These are phyloP conservation scores for Arthrobotrys sinensis DNA, from an alignment of 2,329 filamentous ascomycete genomes.

Conservation along the genomic window DNA sequence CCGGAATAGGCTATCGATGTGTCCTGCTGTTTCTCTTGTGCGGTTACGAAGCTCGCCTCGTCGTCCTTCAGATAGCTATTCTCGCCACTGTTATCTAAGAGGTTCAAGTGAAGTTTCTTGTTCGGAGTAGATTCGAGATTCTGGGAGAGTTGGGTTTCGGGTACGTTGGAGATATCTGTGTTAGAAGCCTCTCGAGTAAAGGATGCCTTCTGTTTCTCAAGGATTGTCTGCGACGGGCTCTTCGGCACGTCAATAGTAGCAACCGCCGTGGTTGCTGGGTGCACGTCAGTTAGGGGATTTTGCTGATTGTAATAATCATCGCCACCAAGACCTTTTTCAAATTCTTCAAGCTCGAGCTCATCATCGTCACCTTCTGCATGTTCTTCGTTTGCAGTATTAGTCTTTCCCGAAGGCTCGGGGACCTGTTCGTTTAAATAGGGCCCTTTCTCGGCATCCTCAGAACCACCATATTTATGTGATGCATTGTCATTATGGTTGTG, in stretches of 20 bases:
- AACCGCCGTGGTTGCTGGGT: constrained; percentile 2
- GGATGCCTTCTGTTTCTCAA: constrained; percentile 7
- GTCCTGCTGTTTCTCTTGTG: constrained; percentile 47
- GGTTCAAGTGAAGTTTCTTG: neutral
- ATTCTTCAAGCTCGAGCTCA: constrained; percentile 53
- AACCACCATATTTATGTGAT: neutral
- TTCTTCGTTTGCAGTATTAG: neutral
- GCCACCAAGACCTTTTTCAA: constrained; percentile 40
- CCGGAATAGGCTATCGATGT: constrained; percentile 25
- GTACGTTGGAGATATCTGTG: constrained; percentile 47
- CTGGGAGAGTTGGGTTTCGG: constrained; percentile 52
- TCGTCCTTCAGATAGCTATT: constrained; percentile 36
- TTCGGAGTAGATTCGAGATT: neutral
- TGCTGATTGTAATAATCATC: constrained; percentile 32
- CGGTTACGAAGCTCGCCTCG: constrained; percentile 56
- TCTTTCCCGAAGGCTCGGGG: neutral
- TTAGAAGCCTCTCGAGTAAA: constrained; percentile 25
- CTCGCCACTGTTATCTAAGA: neutral
- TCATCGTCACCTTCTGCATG: constrained; percentile 27
- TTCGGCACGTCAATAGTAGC: constrained; percentile 49
- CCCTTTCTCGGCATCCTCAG: neutral
- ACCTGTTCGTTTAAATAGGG: neutral
- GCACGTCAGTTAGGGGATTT: constrained; percentile 9
- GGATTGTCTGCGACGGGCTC: constrained; percentile 50
- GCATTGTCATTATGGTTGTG: constrained; percentile 9